Conservation (phyloP, 2,329 filamentous ascomycete genomes). For the Chaetoscypha palmicola region DNA sequence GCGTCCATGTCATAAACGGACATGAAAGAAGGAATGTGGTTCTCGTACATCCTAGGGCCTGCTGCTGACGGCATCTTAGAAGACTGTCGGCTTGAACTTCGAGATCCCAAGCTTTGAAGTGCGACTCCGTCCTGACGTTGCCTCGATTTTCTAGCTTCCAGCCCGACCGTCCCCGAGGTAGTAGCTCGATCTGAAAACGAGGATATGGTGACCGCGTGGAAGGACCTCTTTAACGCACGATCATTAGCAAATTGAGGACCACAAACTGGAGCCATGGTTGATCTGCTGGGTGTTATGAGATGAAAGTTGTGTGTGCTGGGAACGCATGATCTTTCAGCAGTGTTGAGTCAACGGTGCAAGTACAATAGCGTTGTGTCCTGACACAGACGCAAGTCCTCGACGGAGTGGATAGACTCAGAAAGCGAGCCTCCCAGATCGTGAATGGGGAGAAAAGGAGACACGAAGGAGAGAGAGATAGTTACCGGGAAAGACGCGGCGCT, state of each 20-base stretch:
- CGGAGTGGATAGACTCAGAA: conserved; percentile 2
- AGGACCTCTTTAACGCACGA: conserved; percentile 27
- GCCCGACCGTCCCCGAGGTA: conserved; percentile 10
- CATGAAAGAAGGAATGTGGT: conserved; percentile 70
- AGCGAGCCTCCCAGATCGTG: conserved; percentile 7
- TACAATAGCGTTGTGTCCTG: conserved; percentile 14
- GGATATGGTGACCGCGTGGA: conserved; percentile 18
- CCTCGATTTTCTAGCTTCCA: conserved; percentile 12
- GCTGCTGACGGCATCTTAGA: conserved; percentile 55
- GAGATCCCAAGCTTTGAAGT: conserved; percentile 16
- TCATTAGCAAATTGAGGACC: conserved; percentile 25
- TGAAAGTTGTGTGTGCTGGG: conserved; percentile 9
- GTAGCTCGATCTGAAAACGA: conserved; percentile 17
- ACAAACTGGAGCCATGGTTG: conserved; percentile 20
- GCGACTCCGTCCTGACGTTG: conserved; percentile 11
- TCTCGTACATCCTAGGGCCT: conserved; percentile 55
- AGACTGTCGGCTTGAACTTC: conserved; percentile 9
- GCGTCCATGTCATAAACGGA: conserved; percentile 62
- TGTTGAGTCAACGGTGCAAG: conserved; percentile 11
- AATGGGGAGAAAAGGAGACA: conserved; percentile 9
- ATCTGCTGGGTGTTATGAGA: too few species aligned
- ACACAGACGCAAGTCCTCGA: conserved; percentile 12
- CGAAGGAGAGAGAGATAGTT: conserved; percentile 17
- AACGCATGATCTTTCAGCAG: conserved; percentile 15
- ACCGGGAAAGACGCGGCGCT: conserved; percentile 22